Evolutionary conservation across 148 eudicot genomes (phyloP), one percentile per base, ranked within the genome.

Genomic region (Fagopyrum tataricum): DNA sequence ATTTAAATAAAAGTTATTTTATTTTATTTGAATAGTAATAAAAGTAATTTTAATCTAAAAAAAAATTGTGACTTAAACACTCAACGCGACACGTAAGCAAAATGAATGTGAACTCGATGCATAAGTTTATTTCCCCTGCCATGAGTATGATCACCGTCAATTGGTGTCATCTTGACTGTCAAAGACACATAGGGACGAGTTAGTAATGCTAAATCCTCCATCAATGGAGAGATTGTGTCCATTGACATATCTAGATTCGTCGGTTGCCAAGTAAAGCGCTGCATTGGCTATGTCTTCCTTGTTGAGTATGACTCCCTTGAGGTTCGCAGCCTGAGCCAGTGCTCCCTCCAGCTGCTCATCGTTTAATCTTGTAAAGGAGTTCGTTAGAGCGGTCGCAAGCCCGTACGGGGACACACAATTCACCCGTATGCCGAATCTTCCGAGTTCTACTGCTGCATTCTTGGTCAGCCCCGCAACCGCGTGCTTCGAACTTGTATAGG

Each of bases 401-500:
- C 20, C 18, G 40, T 56, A 61, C 0, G 83, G 83, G 8, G 85
- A 80, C 4, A 83, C 21, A 20, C 81, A 77, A 13, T 83, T 83
- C 2, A 77, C 86, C 0, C 86, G 17, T 4, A 83, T 77, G n/a
- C 83, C 83, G 39, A 77, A 23, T 13, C 10, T 48, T 13, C 86
- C 81, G 2, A 83, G 76, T 66, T 83, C 83, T 7, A 70, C 76
- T 0, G 79, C 80, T 4, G 44, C 11, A 47, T 75, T 75, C 58
- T 39, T 75, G 1, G 81, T 64, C 7, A 83, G 80, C 6, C 83
- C 86, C 5, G 73, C 67, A 17, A 83, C 77, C 1, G 44, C 86
- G 37, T 78, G 79, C 73, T 83, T 83, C 0, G 86, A 77, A 14
- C 74, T 26, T 1, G 86, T 75, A 61, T 83, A 83, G 1, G 76